Percentiles rank a stretch among this genome's conserved stretches.
phyloP scores from a whole-genome alignment of 1,284 basidiomycete genomes.

The Neolentinus lepideus region DNA sequence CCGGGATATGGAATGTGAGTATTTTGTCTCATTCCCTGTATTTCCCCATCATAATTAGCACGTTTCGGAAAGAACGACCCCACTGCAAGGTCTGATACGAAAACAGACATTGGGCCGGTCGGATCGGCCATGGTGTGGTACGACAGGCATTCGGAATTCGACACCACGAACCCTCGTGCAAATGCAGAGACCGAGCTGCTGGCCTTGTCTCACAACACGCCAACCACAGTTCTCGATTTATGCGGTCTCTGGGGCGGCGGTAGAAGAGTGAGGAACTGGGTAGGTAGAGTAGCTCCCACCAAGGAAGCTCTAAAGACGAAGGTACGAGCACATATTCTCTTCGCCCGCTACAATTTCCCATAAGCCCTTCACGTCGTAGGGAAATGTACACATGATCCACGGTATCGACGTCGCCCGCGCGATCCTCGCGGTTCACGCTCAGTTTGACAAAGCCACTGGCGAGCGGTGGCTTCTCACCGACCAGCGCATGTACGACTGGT shows the following conservation, averaged over 20 bases:
- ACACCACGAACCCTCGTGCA: constrained; percentile 32
- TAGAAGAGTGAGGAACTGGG: constrained; percentile 42
- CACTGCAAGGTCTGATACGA: constrained; percentile 8
- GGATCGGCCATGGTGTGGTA: constrained; percentile 27
- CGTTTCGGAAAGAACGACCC: constrained; percentile 14
- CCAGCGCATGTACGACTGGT: constrained; percentile 58
- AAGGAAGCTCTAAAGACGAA: constrained; percentile 47
- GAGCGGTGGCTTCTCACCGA: constrained; percentile 55
- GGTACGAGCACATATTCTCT: constrained; percentile 23
- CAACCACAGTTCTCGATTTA: constrained; percentile 53
- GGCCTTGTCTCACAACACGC: constrained; percentile 30
- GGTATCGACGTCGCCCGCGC: constrained; percentile 51
- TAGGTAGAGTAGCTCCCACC: constrained; percentile 41
- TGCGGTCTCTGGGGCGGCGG: constrained; percentile 55
- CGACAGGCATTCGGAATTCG: constrained; percentile 43
- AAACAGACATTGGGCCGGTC: constrained; percentile 9
- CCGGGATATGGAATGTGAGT: constrained; percentile 57
- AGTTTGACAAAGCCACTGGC: constrained; percentile 34
- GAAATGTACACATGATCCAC: constrained; percentile 53
- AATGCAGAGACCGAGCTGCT: constrained; percentile 49
- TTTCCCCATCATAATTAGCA: not conserved
- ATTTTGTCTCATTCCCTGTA: not conserved
- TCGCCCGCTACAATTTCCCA: not conserved
- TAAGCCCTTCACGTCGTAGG: constrained; percentile 23
- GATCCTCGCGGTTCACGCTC: constrained; percentile 42